Evolutionary conservation across 2,329 filamentous ascomycete species (phyloP).

Genomic region (Alternaria longipes): DNA sequence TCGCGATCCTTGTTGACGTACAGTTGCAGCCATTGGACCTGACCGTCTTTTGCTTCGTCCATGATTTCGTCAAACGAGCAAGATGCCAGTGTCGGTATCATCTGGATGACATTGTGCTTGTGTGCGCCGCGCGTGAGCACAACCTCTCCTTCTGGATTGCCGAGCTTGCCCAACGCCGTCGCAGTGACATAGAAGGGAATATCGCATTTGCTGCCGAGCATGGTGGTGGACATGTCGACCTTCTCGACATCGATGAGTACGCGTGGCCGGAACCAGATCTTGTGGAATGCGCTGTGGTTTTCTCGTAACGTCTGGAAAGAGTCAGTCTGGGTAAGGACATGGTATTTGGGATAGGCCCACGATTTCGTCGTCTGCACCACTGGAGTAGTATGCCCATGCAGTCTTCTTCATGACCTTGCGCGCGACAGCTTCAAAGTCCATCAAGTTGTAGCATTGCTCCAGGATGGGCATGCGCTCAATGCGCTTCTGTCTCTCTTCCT

Average conservation of each 20-base stretch:
- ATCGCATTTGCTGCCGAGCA: conserved; percentile 85
- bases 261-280: conserved; percentile 94
- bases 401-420: conserved; percentile 92
- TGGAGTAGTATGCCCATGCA: conserved; percentile 98
- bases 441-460: conserved; percentile 57
- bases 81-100: conserved; percentile 97
- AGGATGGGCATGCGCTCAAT: conserved; percentile 56
- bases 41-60: conserved; percentile 79
- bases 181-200: conserved; percentile 97
- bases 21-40: conserved; percentile 95
- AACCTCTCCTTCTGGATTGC: conserved; percentile 92
- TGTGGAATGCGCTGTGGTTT: conserved; percentile 95
- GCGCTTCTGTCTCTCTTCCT: conserved; percentile 77
- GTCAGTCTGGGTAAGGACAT: conserved; percentile 12
- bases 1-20: conserved; percentile 94
- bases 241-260: conserved; percentile 89
- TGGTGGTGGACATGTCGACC: conserved; percentile 87
- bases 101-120: conserved; percentile 92
- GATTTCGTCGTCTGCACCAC: conserved; percentile 89
- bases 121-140: conserved; percentile 83
- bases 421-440: conserved; percentile 94
- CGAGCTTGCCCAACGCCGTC: conserved; percentile 93
- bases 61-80: conserved; percentile 98
- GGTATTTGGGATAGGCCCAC: conserved; percentile 57
- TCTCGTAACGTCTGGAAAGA: conserved; percentile 81